These are phyloP conservation scores for Phytophthora pistaciae DNA, from an alignment of 352 stramenopile species.

Conservation along the genomic window DNA sequence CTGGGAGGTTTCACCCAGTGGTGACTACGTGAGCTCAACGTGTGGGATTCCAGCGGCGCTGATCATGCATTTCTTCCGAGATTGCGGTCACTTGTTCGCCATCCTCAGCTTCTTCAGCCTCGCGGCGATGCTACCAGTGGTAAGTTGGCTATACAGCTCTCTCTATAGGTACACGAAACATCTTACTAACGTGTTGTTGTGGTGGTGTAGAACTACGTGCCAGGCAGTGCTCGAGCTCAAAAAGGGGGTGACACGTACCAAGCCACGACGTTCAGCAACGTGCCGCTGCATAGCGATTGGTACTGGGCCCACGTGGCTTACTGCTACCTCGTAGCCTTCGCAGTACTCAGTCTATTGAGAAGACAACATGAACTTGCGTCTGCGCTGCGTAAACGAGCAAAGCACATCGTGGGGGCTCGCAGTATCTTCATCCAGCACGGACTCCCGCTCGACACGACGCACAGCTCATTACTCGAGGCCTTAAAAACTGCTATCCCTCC, in stretches of 20 bases:
- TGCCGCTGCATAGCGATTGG: slow-evolving; percentile 80
- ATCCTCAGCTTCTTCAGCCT: slow-evolving; percentile 77
- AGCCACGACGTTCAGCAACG: slow-evolving; percentile 86
- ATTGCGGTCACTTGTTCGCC: slow-evolving; percentile 70
- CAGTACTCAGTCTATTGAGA: slow-evolving; percentile 58
- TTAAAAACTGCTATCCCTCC: slow-evolving; percentile 50
- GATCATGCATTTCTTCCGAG: slow-evolving; percentile 68
- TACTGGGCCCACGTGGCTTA: slow-evolving; percentile 84
- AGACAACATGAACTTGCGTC: slow-evolving; percentile 62
- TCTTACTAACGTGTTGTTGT: background rate
- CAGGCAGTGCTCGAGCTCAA: slow-evolving; percentile 50
- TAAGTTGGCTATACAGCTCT: slow-evolving; percentile 35
- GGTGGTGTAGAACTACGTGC: slow-evolving; percentile 69
- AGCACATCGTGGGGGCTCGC: slow-evolving; percentile 71
- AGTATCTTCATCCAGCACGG: slow-evolving; percentile 80
- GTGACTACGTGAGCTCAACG: slow-evolving; percentile 66
- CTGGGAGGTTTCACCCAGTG: slow-evolving; percentile 50
- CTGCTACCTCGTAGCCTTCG: slow-evolving; percentile 72
- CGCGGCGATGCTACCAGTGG: slow-evolving; percentile 76
- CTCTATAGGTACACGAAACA: background rate
- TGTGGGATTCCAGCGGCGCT: slow-evolving; percentile 78
- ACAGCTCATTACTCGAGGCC: slow-evolving; percentile 49
- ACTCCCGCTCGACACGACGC: slow-evolving; percentile 59
- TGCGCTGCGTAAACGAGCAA: slow-evolving; percentile 60
- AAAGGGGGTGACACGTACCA: slow-evolving; percentile 63